A percentile compares a stretch with the other conserved stretches of the same genome.
These are phyloP conservation scores for Favolaschia claudopus DNA, from an alignment of 768 basidiomycete genomes.

Conservation along the genomic window DNA sequence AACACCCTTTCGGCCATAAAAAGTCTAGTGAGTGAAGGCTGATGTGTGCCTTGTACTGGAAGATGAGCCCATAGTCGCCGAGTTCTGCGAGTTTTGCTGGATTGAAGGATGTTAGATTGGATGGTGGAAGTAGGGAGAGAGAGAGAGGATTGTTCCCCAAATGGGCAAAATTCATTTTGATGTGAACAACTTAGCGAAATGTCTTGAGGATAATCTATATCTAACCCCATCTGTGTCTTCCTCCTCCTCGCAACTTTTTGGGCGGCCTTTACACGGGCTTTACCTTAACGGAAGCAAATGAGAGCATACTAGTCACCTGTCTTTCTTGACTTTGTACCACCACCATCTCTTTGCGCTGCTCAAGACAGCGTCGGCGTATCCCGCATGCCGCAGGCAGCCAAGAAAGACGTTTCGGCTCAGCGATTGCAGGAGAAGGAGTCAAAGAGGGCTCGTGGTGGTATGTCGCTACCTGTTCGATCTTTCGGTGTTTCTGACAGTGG, in stretches of 20 bases:
- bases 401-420: constrained; percentile 53
- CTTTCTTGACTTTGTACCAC: not conserved
- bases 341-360: not conserved
- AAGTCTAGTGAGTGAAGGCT: no score
- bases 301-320: not conserved
- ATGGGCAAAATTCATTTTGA: no score
- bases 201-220: no score
- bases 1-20: no score
- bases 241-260: not conserved
- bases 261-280: not conserved
- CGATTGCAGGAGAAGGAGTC: constrained; percentile 71
- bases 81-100: no score
- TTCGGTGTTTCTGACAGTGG: not conserved
- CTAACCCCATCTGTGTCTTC: constrained; percentile 7
- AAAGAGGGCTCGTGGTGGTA: constrained; percentile 64
- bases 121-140: not conserved
- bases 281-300: constrained; percentile 13
- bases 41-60: no score
- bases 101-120: no score
- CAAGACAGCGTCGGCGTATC: not conserved
- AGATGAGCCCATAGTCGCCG: no score
- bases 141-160: not conserved
- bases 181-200: no score
- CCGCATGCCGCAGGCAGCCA: constrained; percentile 58
- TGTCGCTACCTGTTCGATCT: not conserved